Base-by-base conservation (phyloP, 495 filamentous ascomycete species). In the Penicillium tannophilum region DNA sequence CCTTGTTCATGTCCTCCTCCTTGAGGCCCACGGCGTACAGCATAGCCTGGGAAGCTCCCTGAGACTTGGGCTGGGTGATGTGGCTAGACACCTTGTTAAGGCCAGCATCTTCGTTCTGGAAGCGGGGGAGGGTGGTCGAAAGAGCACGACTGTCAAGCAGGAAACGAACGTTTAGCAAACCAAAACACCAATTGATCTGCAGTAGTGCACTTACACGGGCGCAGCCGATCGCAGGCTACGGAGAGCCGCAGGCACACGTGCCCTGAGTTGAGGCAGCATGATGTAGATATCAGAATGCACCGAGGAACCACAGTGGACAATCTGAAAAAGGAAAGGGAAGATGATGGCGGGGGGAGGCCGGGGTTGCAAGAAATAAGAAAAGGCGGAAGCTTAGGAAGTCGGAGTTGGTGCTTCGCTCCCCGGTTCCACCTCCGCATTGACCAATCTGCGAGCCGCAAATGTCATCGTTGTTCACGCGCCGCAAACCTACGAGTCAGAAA, bases 21-120 rank as follows among this genome's bases (percentile, higher is more conserved):
- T 76, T 83, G 68, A 98, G 73, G 54, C 94, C 94, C 10, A 93
- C 96, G 63, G 90, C 94, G 80, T 97, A 98, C 45, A 98, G 82
- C 94, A 98, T 98, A 57, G 95, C 95, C 80, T 98, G 94, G 33
- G 93, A 97, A 44, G 95, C 94, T 66, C 94, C 94, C 80, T 98
- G 94, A 26, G 94, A 91, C 74, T 93, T 97, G 63, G 92, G 95
- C 73, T 97, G 92, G 42, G 94, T 98, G 80, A 98, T 88, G 67
- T 80, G 67, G 49, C 84, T 79, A 52, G 93, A 96, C 73, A 90
- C 82, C 73, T 87, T 88, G 82, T 98, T 98, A 60, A 97, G 72
- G 47, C 64, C 74, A 43, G 68, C 63, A 43, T 68, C 62, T 23
- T 66, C 61, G 16, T 78, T 77, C 51, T 73, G 70, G 55, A 72